phyloP scores from a whole-genome alignment of 768 basidiomycete genomes.

The Lactarius tabidus region DNA sequence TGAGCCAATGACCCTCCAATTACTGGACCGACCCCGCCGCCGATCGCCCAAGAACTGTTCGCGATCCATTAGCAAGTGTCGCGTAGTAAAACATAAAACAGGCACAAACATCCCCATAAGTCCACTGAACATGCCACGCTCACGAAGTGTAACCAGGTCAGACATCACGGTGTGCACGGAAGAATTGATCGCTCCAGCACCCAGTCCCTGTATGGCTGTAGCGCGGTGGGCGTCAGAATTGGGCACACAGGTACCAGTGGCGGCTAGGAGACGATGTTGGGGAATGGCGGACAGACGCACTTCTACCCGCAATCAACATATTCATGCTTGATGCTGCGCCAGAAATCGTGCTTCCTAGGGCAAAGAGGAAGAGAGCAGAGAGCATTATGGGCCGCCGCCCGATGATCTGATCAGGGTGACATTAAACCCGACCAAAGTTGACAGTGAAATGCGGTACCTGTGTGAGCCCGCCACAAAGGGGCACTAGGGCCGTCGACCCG shows the following conservation, averaged over 20 bases:
- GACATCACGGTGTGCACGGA: conserved; percentile 33
- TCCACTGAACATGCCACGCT: conserved; percentile 33
- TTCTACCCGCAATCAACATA: conserved; percentile 35
- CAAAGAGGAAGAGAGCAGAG: conserved; percentile 27
- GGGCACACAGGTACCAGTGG: not conserved
- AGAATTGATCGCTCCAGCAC: conserved; percentile 32
- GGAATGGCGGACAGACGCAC: conserved; percentile 7
- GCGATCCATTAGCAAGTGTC: not conserved
- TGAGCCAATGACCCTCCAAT: conserved; percentile 31
- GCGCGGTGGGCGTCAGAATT: not conserved
- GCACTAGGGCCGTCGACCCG: conserved; percentile 30
- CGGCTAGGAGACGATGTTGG: not conserved
- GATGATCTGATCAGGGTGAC: conserved; percentile 26
- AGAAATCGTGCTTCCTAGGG: conserved; percentile 34
- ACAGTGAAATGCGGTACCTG: conserved; percentile 10
- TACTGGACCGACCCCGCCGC: conserved; percentile 31
- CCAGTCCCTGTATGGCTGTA: conserved; percentile 31
- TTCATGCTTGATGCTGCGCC: conserved; percentile 34
- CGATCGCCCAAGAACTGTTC: conserved; percentile 31
- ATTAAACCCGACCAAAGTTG: not conserved
- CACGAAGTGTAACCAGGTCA: conserved; percentile 35
- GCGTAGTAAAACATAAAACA: no score
- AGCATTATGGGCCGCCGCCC: conserved; percentile 32
- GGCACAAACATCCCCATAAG: conserved; percentile 32
- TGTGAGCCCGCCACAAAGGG: conserved; percentile 29